phyloP scores from a whole-genome alignment of 2,329 filamentous ascomycete species.

The Elsinoe ampelina region DNA sequence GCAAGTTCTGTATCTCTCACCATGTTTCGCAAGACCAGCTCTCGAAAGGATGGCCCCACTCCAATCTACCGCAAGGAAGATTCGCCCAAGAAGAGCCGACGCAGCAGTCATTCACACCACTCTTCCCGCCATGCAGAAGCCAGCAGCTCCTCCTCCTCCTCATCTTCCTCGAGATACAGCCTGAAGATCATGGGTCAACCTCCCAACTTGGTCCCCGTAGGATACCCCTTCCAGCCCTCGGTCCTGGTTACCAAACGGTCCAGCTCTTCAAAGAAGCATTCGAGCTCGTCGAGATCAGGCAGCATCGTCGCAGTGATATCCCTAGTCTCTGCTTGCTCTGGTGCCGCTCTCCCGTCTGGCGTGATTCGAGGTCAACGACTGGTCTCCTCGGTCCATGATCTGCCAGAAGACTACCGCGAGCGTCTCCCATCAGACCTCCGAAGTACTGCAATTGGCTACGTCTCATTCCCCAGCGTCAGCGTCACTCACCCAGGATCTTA shows the following conservation, averaged over 20 bases:
- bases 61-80: neutral
- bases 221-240: slow-evolving; percentile 11
- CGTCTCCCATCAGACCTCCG: neutral
- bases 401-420: slow-evolving; percentile 2
- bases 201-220: neutral
- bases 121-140: neutral
- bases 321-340: neutral
- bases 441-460: slow-evolving; percentile 1
- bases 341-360: neutral
- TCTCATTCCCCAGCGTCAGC: slow-evolving; percentile 3
- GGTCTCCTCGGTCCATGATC: neutral
- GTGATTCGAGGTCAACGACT: neutral
- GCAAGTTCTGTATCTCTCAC: neutral
- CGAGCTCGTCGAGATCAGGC: neutral
- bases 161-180: slow-evolving; percentile 4
- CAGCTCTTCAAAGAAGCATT: slow-evolving; percentile 1
- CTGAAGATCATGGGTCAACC: slow-evolving; percentile 1
- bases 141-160: neutral
- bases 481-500: neutral
- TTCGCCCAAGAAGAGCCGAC: neutral
- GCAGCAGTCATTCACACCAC: neutral
- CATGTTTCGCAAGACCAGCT: slow-evolving; percentile 5
- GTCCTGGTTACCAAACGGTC: neutral
- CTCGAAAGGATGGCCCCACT: neutral
- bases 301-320: neutral